phyloP scores from a whole-genome alignment of 768 basidiomycete genomes.

The Lactarius vividus region DNA sequence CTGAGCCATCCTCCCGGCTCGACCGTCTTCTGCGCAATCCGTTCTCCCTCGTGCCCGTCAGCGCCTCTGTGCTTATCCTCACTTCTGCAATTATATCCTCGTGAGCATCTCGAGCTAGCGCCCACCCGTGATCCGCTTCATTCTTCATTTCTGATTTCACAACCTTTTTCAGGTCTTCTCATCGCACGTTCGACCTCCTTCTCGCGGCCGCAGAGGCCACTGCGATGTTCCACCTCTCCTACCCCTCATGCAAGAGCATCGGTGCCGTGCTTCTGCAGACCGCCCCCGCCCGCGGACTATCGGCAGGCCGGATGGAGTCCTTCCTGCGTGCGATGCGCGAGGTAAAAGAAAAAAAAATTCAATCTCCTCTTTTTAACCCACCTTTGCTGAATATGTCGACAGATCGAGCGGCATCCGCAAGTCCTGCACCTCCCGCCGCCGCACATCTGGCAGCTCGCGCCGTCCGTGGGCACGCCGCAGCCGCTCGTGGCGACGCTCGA shows the following conservation, averaged over 20 bases:
- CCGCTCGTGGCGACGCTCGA: constrained; percentile 77
- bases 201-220: constrained; percentile 74
- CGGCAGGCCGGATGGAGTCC: constrained; percentile 71
- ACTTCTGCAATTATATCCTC: constrained; percentile 53
- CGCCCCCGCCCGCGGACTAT: constrained; percentile 60
- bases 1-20: constrained; percentile 24
- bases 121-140: neutral
- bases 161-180: constrained; percentile 42
- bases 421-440: constrained; percentile 82
- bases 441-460: constrained; percentile 83
- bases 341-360: constrained; percentile 48
- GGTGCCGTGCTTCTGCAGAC: constrained; percentile 90
- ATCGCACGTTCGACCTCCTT: constrained; percentile 77
- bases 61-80: constrained; percentile 52
- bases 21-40: constrained; percentile 58
- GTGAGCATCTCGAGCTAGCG: constrained; percentile 40
- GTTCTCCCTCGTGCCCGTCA: constrained; percentile 63
- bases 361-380: neutral
- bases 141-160: neutral
- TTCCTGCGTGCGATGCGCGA: constrained; percentile 82
- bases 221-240: constrained; percentile 80
- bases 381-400: neutral
- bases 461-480: constrained; percentile 29
- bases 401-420: constrained; percentile 84
- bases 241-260: constrained; percentile 77